Percentiles rank a stretch among this genome's conserved stretches.
These are phyloP conservation scores for Centaurea solstitialis DNA, from an alignment of 129 eudicot genomes.

Conservation along the genomic window DNA sequence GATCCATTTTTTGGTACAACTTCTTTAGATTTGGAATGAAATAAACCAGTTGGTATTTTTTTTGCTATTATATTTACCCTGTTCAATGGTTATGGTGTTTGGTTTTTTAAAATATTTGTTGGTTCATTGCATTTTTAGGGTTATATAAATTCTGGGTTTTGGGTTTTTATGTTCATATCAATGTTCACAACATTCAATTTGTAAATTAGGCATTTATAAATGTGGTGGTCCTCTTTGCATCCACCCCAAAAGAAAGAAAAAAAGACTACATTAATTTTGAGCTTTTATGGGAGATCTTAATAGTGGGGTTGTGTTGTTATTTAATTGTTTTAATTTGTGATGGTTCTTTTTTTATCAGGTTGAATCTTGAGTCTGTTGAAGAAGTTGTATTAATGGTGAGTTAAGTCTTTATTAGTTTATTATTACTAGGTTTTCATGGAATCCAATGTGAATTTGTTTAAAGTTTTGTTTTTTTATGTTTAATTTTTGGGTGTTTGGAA, in stretches of 20 bases:
- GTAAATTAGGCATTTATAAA: too few species aligned
- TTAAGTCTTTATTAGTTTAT: not conserved
- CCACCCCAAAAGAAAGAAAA: too few species aligned
- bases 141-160: constrained; percentile 26
- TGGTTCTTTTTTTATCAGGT: constrained; percentile 24
- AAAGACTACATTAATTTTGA: too few species aligned
- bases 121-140: constrained; percentile 18
- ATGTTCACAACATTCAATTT: too few species aligned
- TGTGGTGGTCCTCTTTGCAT: too few species aligned
- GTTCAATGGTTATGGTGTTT: constrained; percentile 3
- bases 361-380: constrained; percentile 22
- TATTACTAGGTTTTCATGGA: not conserved
- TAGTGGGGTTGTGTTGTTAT: not conserved
- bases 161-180: constrained; percentile 18
- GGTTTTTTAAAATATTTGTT: not conserved
- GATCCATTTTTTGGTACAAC: not conserved
- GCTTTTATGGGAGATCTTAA: constrained; percentile 6
- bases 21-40: constrained; percentile 6
- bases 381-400: constrained; percentile 38
- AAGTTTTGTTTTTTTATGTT: not conserved
- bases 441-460: not conserved
- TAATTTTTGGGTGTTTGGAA: constrained; percentile 9
- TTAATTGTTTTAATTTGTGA: not conserved
- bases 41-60: constrained; percentile 11
- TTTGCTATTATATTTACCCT: not conserved